Evolutionary conservation across 257 asterid genomes (phyloP), one percentile per base, ranked within the genome.

Genomic region (Plantago major): DNA sequence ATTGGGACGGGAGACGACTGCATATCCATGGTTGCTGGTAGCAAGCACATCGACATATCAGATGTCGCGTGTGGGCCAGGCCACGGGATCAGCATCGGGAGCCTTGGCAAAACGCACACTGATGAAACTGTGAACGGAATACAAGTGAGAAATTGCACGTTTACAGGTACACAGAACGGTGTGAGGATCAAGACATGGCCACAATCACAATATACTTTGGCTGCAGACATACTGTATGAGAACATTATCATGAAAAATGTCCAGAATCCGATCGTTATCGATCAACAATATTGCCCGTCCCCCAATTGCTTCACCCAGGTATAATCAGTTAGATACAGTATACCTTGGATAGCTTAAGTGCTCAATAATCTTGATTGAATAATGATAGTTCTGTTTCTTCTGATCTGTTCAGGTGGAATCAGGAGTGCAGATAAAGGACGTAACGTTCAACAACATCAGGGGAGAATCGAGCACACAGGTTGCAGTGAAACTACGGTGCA

Each of bases 1-100:
- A 88, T 85, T 50, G 64, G 78, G 65, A 88, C 96, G 0, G 88
- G 95, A 0, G 96, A 88, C 56, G 95, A 83, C 55, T 88, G 96
- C 66, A 28, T 88, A 16, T 22, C 90, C 38, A 80, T 88, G 89
- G 81, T 85, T 48, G 62, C 83, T 0, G 96, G 95, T 3, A 78
- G 83, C 60, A 56, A 58, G 18, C 45, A 73, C 77, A 69, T 85
- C 14, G 73, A 76, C 11, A 80, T 85, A 16, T 15, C 69, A 9
- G 60, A 46, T 0, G 82, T 88, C 38, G 0, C 43, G 0, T 88
- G 94, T 53, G 94, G 96, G 2, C 96, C 96, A 3, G 92, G 95
- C 3, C 96, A 88, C 16, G 94, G 96, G 19, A 82, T 84, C 66
- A 84, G 96, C 67, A 63, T 84, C 6, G 90, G 96, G 6, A 81